Conservation (phyloP, 331 rosid genomes). For the Phaseolus coccineus region DNA sequence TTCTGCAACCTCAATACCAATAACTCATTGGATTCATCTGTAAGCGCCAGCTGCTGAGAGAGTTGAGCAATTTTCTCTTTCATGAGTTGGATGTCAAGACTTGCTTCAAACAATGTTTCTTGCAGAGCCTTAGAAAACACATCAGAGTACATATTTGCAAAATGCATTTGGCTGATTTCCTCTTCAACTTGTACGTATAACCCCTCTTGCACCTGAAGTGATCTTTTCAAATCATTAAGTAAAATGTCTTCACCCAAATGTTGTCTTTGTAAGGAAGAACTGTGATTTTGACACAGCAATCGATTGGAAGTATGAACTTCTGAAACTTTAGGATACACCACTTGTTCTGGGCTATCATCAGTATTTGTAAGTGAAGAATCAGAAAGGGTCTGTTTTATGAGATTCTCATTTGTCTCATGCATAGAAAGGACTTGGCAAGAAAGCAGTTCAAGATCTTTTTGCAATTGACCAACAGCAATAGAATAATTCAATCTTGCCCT, state of each 20-base stretch:
- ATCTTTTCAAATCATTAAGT: conserved; percentile 73
- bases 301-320: conserved; percentile 55
- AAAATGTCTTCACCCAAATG: conserved; percentile 63
- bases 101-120: conserved; percentile 80
- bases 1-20: conserved; percentile 71
- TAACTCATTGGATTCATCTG: conserved; percentile 78
- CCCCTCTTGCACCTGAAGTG: conserved; percentile 81
- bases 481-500: conserved; percentile 98
- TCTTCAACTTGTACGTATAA: conserved; percentile 88
- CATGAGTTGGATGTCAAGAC: conserved; percentile 59
- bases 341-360: conserved; percentile 54
- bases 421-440: conserved; percentile 88
- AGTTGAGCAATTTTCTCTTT: conserved; percentile 68
- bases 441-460: conserved; percentile 94
- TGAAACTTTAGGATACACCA: conserved; percentile 51
- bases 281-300: conserved; percentile 56
- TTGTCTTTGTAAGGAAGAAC: conserved; percentile 59
- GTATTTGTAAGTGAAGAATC: conserved; percentile 69
- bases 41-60: conserved; percentile 69
- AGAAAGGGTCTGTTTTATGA: conserved; percentile 78
- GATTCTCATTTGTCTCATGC: conserved; percentile 93
- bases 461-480: conserved; percentile 92
- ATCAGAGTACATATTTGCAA: conserved; percentile 75
- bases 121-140: conserved; percentile 83
- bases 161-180: conserved; percentile 79